phyloP scores from a whole-genome alignment of 2,329 filamentous ascomycete species.

The Sphaerulina musiva region DNA sequence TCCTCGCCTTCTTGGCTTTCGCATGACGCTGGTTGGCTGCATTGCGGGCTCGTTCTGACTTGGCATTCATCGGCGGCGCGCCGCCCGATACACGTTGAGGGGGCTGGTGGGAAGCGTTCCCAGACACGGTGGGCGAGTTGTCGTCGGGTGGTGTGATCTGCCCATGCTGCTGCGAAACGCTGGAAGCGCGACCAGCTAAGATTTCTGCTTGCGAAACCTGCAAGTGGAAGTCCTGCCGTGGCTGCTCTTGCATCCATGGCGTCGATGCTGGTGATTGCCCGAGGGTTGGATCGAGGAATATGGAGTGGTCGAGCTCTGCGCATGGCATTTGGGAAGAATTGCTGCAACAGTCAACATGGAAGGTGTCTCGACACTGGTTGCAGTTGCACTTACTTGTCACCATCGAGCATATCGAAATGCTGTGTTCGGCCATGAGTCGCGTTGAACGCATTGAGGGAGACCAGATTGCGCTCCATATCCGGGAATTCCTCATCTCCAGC shows the following conservation, averaged over 20 bases:
- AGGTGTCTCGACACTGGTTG: not conserved
- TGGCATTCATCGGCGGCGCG: slow-evolving; percentile 14
- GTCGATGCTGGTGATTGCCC: slow-evolving; percentile 6
- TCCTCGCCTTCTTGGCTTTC: slow-evolving; percentile 26
- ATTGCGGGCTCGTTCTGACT: slow-evolving; percentile 30
- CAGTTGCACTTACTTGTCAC: not conserved
- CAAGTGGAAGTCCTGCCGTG: slow-evolving; percentile 1
- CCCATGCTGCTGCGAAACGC: slow-evolving; percentile 28
- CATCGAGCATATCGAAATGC: not conserved
- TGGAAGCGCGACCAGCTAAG: slow-evolving; percentile 14
- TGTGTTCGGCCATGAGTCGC: not conserved
- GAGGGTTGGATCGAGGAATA: slow-evolving; percentile 9
- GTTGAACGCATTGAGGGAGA: slow-evolving; percentile 16
- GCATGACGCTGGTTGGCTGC: slow-evolving; percentile 30
- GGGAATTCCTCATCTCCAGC: slow-evolving; percentile 16
- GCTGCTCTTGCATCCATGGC: slow-evolving; percentile 4
- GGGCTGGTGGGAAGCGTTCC: not conserved
- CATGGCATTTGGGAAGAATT: not conserved
- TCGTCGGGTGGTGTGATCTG: slow-evolving; percentile 37
- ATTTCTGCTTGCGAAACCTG: slow-evolving; percentile 18
- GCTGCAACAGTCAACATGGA: not conserved
- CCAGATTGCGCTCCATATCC: slow-evolving; percentile 21
- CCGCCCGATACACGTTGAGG: not conserved
- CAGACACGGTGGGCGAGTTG: slow-evolving; percentile 13
- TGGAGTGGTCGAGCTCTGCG: slow-evolving; percentile 2